These are phyloP conservation scores for Dioscorea cayenensis DNA, from an alignment of 116 monocot species.

Conservation along the genomic window DNA sequence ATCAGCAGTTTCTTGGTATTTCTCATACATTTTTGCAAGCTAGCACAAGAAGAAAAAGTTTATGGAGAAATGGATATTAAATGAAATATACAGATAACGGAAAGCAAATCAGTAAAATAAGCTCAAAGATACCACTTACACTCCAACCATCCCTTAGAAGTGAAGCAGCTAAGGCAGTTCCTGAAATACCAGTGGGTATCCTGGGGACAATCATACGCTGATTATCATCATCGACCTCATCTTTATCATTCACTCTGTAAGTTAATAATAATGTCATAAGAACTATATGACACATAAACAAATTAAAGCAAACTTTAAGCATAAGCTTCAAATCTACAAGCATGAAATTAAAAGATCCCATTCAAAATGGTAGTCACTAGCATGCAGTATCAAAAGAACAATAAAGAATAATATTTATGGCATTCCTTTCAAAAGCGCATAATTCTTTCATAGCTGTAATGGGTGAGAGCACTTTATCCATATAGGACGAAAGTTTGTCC, in stretches of 20 bases:
- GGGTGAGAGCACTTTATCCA: too few relatives aligned
- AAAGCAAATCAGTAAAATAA: background rate
- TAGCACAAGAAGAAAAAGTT: constrained; percentile 10
- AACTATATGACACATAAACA: background rate
- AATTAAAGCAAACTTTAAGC: background rate
- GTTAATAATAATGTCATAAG: background rate
- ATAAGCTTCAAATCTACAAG: too few relatives aligned
- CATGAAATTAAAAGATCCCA: too few relatives aligned
- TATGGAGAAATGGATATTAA: background rate
- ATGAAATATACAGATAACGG: background rate
- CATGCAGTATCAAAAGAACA: too few relatives aligned
- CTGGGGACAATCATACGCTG: constrained; percentile 49
- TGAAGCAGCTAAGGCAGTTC: constrained; percentile 95
- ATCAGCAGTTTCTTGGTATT: constrained; percentile 98
- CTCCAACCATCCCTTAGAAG: constrained; percentile 98
- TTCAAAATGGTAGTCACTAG: too few relatives aligned
- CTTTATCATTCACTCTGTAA: constrained; percentile 2
- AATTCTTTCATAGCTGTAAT: too few relatives aligned
- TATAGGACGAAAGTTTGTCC: too few relatives aligned
- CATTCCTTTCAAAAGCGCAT: too few relatives aligned
- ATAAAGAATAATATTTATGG: too few relatives aligned
- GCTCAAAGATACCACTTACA: constrained; percentile 38
- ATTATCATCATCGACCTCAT: constrained; percentile 12
- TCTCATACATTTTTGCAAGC: constrained; percentile 96
- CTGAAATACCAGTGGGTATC: constrained; percentile 62